Base-by-base conservation (phyloP, 176 grass and related monocot species). In the Saccharum spontaneum region DNA sequence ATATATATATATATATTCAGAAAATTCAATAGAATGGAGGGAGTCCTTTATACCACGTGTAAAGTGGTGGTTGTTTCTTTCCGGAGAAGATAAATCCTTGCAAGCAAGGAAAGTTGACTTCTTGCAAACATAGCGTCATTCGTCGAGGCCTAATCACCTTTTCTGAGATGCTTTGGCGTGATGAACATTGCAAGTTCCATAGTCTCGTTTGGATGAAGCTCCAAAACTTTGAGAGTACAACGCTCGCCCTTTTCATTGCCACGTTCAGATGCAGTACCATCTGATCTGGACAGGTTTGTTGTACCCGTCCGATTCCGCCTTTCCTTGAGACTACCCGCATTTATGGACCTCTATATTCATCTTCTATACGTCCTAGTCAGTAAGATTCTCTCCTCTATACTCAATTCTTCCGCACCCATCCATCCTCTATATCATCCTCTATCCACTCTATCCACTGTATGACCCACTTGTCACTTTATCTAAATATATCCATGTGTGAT, bases 31-130 rank as follows among this genome's bases (percentile, higher is more conserved):
- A 54, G 50, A 20, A 54, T 7, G 6, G 7, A 55, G 6, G 2
- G 20, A 59, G 8, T 59, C 10, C 2, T 54, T 15, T 54, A 64
- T 71, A 7, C 6, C 43, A 79, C 52, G 2, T 54, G 23, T 38
- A 10, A 64, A 72, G 34, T 48, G 22, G 60, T 50, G 0, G 43
- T 84, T 73, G 66, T 65, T 38, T 50, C 77, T 33, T 71, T 43
- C 11, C 7, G 22, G 49, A 43, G 59, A 71, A 78, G 50, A 77
- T 26, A 79, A 40, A 57, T 71, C 52, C 64, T 77, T 86, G 55
- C 73, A 86, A 90, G 11, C 71, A 77, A 82, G 31, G 14, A 17
- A 75, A 75, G 46, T 60, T 71, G 83, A 86, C 79, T 82, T 90
- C 24, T 46, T 52, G 71, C 43, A 65, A 82, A 44, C 34, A n/a